phyloP scores from a whole-genome alignment of 768 basidiomycete genomes.

The Tulasnella sp. region DNA sequence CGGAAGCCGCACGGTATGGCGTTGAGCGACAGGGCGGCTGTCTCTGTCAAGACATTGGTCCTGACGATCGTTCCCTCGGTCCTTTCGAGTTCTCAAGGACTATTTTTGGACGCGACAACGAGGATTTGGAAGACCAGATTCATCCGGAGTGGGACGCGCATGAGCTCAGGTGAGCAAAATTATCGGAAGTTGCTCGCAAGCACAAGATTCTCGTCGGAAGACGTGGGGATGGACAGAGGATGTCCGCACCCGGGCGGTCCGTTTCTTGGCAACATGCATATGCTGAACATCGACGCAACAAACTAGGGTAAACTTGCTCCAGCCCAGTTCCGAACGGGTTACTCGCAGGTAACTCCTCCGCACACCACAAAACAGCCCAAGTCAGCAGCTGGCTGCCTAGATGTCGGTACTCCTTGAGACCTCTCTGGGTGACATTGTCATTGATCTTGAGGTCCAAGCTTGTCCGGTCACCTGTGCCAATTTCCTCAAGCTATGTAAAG shows the following conservation, averaged over 20 bases:
- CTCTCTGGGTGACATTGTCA: slow-evolving; percentile 91
- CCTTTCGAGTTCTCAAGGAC: neutral
- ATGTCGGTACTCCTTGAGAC: slow-evolving; percentile 99
- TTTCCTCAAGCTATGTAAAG: slow-evolving; percentile 95
- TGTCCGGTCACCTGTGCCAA: slow-evolving; percentile 92
- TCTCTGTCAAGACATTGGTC: neutral
- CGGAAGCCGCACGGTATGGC: neutral
- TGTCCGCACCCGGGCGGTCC: neutral
- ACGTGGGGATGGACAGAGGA: neutral
- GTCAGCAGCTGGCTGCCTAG: neutral
- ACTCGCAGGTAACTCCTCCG: neutral
- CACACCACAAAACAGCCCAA: neutral
- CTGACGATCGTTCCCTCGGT: neutral
- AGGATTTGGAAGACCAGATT: neutral
- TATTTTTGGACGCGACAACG: neutral
- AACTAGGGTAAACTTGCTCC: neutral
- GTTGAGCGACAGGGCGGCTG: neutral
- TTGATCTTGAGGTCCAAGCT: slow-evolving; percentile 84
- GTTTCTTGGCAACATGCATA: neutral
- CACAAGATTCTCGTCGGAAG: neutral
- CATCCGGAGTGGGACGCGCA: neutral
- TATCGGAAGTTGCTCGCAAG: neutral
- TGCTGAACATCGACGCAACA: neutral
- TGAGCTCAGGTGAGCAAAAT: neutral
- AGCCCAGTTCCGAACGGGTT: neutral